phyloP scores from a whole-genome alignment of 106 monocot genomes.

The Acorus gramineus region DNA sequence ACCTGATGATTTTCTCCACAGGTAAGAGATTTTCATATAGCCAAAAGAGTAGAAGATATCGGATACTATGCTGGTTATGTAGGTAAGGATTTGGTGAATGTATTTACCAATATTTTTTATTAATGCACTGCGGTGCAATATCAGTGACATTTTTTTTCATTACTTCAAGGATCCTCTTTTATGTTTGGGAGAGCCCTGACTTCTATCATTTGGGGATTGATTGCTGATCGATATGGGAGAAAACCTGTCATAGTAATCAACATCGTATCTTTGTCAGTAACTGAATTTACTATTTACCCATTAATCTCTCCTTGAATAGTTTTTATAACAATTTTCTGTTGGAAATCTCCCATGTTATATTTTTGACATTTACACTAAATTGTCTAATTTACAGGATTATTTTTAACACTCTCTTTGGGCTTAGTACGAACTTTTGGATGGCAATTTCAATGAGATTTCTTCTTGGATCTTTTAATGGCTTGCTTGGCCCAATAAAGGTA shows the following conservation, averaged over 20 bases:
- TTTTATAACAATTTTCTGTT: too few relatives aligned
- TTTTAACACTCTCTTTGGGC: constrained; percentile 79
- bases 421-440: constrained; percentile 83
- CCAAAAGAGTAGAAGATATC: constrained; percentile 41
- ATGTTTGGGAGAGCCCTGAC: constrained; percentile 87
- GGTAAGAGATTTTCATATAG: constrained; percentile 40
- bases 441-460: constrained; percentile 75
- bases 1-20: constrained; percentile 4
- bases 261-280: constrained; percentile 55
- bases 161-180: constrained; percentile 59
- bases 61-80: constrained; percentile 60
- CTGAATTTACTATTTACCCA: background rate
- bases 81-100: constrained; percentile 12
- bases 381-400: constrained; percentile 34
- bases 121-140: background rate
- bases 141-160: background rate
- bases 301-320: too few relatives aligned
- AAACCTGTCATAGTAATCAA: constrained; percentile 71
- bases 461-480: constrained; percentile 77
- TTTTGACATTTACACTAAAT: too few relatives aligned
- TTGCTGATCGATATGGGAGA: constrained; percentile 77
- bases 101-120: background rate
- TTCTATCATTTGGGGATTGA: constrained; percentile 63
- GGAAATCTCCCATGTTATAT: too few relatives aligned
- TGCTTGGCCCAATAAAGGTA: constrained; percentile 73